phyloP scores from a whole-genome alignment of 2,329 filamentous ascomycete genomes.

The Tympanopsis confertula region DNA sequence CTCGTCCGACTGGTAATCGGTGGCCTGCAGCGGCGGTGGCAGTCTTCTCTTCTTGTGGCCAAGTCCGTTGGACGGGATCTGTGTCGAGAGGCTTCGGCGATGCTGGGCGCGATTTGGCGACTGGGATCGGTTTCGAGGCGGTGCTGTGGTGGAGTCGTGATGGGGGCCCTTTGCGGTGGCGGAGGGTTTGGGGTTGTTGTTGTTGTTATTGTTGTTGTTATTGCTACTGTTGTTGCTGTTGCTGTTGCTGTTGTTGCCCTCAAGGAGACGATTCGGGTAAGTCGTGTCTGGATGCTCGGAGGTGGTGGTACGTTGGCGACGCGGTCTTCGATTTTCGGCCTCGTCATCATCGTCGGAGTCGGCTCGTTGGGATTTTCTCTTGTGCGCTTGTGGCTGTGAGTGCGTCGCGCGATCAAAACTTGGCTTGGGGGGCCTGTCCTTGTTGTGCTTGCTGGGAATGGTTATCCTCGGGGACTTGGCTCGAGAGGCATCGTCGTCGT shows the following conservation, averaged over 20 bases:
- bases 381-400: constrained; percentile 31
- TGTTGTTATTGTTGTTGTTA: neutral
- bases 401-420: constrained; percentile 33
- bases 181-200: neutral
- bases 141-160: constrained; percentile 16
- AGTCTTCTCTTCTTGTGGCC: constrained; percentile 48
- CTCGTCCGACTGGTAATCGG: constrained; percentile 57
- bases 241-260: neutral
- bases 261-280: no score
- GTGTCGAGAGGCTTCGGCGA: constrained; percentile 52
- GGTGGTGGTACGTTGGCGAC: constrained; percentile 38
- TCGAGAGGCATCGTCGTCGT: constrained; percentile 31
- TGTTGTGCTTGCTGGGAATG: constrained; percentile 14
- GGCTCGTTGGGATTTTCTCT: constrained; percentile 38
- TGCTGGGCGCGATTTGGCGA: constrained; percentile 49
- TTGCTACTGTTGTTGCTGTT: neutral
- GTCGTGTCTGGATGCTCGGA: no score
- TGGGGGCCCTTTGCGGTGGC: no score
- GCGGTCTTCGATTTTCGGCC: constrained; percentile 37
- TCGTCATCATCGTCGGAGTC: constrained; percentile 53
- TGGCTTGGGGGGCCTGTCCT: constrained; percentile 27
- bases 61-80: constrained; percentile 45
- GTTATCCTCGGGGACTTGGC: constrained; percentile 30
- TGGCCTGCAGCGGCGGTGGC: constrained; percentile 48
- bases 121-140: constrained; percentile 32